Conservation (phyloP, 306 rosid genomes). For the Begonia loranthoides region DNA sequence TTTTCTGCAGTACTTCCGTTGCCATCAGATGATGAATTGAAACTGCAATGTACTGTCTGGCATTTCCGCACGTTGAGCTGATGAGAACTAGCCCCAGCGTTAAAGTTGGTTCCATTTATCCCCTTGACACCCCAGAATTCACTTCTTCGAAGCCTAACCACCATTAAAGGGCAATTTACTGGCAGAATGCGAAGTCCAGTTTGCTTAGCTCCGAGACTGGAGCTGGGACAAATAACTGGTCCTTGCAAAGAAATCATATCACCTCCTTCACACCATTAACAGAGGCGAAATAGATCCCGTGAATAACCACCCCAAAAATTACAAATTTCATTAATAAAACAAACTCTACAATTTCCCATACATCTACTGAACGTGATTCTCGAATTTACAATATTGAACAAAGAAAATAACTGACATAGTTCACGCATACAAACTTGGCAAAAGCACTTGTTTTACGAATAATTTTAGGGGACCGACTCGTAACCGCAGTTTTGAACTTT, state of each 20-base stretch:
- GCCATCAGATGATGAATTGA: slow-evolving; percentile 58
- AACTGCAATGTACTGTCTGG: slow-evolving; percentile 46
- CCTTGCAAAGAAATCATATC: slow-evolving; percentile 73
- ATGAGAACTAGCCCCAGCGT: slow-evolving; percentile 24
- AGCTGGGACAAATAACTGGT: slow-evolving; percentile 68
- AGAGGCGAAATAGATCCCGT: not conserved
- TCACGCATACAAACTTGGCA: too few species aligned
- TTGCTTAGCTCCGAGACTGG: slow-evolving; percentile 35
- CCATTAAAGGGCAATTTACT: slow-evolving; percentile 30
- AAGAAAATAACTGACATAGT: too few species aligned
- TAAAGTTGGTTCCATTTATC: slow-evolving; percentile 21
- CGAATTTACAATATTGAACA: too few species aligned
- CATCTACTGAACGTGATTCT: too few species aligned
- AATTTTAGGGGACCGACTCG: too few species aligned
- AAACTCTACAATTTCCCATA: too few species aligned
- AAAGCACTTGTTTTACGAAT: too few species aligned
- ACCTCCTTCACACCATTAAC: slow-evolving; percentile 17
- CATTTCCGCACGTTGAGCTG: slow-evolving; percentile 25
- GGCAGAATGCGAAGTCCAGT: slow-evolving; percentile 43
- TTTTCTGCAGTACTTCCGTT: slow-evolving; percentile 75
- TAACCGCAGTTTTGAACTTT: too few species aligned
- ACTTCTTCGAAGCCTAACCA: slow-evolving; percentile 35
- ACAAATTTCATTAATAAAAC: too few species aligned
- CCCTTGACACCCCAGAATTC: slow-evolving; percentile 51
- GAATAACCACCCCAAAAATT: not conserved